Evolutionary conservation across 2,329 filamentous ascomycete species (phyloP).

Genomic region (Paraphaeosphaeria sporulosa): DNA sequence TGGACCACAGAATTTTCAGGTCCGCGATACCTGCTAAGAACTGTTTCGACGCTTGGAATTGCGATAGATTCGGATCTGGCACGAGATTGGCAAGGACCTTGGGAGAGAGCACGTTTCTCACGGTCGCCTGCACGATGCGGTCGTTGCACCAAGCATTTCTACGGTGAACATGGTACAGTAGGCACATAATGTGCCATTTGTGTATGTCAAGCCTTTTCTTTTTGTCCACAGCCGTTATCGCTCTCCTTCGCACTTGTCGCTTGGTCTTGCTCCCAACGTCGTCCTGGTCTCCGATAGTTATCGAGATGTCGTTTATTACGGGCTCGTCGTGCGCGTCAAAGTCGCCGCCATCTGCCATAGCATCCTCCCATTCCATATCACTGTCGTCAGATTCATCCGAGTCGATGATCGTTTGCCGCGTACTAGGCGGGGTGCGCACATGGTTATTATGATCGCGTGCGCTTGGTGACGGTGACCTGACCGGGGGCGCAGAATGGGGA

Average conservation of each 20-base stretch:
- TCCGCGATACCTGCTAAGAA: constrained; percentile 81
- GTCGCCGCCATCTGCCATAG: constrained; percentile 38
- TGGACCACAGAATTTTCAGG: constrained; percentile 71
- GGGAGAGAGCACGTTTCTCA: constrained; percentile 65
- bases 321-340: constrained; percentile 39
- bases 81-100: constrained; percentile 73
- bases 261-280: constrained; percentile 40
- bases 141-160: constrained; percentile 94
- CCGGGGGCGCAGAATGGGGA: constrained; percentile 11
- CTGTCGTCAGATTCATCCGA: constrained; percentile 64
- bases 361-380: constrained; percentile 70
- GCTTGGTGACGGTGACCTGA: not conserved
- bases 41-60: constrained; percentile 78
- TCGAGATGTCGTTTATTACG: constrained; percentile 49
- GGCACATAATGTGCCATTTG: constrained; percentile 82
- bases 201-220: constrained; percentile 77
- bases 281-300: constrained; percentile 48
- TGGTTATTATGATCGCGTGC: constrained; percentile 15
- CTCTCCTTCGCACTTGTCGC: constrained; percentile 55
- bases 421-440: constrained; percentile 32
- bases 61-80: constrained; percentile 70
- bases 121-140: constrained; percentile 65
- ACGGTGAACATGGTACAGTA: constrained; percentile 77
- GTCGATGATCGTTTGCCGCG: constrained; percentile 49
- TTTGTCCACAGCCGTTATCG: constrained; percentile 64